Evolutionary conservation across 2,329 filamentous ascomycete species (phyloP), one percentile per base, ranked within the genome.

Genomic region (Sphaerulina vaccinii): DNA sequence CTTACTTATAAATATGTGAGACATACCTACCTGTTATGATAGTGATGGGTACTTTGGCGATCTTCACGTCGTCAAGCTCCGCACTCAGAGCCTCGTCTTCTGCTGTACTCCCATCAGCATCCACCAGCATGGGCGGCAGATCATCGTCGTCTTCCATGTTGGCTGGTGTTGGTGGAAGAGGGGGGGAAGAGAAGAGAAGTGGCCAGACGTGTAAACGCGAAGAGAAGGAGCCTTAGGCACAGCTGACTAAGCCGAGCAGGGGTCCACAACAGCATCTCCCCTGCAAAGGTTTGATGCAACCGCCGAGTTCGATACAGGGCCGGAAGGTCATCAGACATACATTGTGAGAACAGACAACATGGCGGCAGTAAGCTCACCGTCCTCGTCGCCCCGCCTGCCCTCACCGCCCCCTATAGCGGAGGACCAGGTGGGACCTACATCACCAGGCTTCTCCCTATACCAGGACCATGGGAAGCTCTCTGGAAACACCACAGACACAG

Each of bases 371-470:
- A 60, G 66, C 29, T 75, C 73, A 10, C 74, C 74, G 4, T 86
- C 88, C 57, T 92, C 83, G 72, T 96, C 91, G 41, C 92, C 93
- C 58, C 87, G 93, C 68, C 84, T 99, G 45, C 93, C 93, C 54
- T 96, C 90, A 71, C 93, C 93, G 55, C 93, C 93, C 52, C 93
- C 93, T 27, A 86, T 95, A 52, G 90, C 92, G 56, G 93, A 99
- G 73, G 93, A 96, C 61, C 92, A 97, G 74, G 85, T 95, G 57
- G 87, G 84, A 6, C 86, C 87, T 50, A 84, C 84, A 64, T 93
- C 90, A 43, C 89, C 90, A 1, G 76, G 85, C 58, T 79, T 83
- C 43, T 71, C 85, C 68, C 67, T 81, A 63, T 71, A 81, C 74
- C 76, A 79, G 60, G 81, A 78, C 68, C 81, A 80, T 71, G 83